Evolutionary conservation across 208 protist genomes (phyloP).

Genomic region (Naegleria lovaniensis): DNA sequence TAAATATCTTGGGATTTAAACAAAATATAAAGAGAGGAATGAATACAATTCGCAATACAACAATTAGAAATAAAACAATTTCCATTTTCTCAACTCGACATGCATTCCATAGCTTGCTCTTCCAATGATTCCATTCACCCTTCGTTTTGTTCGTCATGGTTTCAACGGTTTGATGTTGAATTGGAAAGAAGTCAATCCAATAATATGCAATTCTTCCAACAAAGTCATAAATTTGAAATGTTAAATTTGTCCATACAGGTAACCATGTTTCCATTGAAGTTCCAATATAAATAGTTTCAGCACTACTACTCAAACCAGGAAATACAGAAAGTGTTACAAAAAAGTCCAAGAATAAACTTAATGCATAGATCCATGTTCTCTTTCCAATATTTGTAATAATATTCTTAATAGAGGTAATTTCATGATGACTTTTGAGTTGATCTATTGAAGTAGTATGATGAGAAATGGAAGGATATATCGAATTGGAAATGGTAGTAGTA

Average conservation of each 20-base stretch:
- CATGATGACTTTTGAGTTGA: neutral
- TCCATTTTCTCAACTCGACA: neutral
- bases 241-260: neutral
- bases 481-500: too few species aligned
- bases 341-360: neutral
- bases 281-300: neutral
- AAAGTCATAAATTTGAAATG: slow-evolving; percentile 10
- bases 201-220: neutral
- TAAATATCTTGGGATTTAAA: neutral
- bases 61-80: neutral
- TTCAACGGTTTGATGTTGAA: too few species aligned
- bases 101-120: neutral
- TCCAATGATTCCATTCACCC: too few species aligned
- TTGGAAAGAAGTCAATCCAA: neutral
- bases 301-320: neutral
- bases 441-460: neutral
- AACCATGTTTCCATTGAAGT: neutral
- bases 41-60: neutral
- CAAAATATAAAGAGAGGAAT: slow-evolving; percentile 2
- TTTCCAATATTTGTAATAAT: neutral
- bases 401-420: neutral
- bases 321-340: neutral
- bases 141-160: too few species aligned
- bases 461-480: neutral
- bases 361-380: neutral